Base-by-base conservation (phyloP, 106 monocot genomes). In the Phalaenopsis equestris region DNA sequence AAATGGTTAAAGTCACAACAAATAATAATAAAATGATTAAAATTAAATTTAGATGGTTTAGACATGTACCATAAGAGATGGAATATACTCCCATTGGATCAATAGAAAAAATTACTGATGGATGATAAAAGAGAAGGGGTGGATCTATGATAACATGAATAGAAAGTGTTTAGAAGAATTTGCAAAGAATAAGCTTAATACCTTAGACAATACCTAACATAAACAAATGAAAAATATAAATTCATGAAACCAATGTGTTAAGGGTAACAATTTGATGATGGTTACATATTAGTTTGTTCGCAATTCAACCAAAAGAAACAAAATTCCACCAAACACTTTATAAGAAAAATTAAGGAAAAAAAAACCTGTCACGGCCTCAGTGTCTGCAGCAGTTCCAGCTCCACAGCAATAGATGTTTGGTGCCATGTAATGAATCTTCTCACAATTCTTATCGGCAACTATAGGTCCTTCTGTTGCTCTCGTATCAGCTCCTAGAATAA, bases 351-450 rank as follows among this genome's bases (percentile, higher is more conserved):
- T 48, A 48, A 8, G 9, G 48, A n/a, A n/a, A 38, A 46, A 58
- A 79, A 24, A 42, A 91, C 95, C 99, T 67, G 95, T 99, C 52
- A 99, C 99, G 12, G 94, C 95, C 82, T 99, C 99, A 6, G 99
- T 99, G 73, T 99, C 99, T 43, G 99, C 99, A 86, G 99, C 93
- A 82, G 99, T 95, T 78, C 99, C 99, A 73, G 95, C 99, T 83
- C 99, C 99, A 85, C 99, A 99, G 42, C 95, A 99, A 74, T 95
- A 99, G 56, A 99, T 99, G 67, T 99, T 99, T 72, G 95, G 99
- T 55, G 99, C 93, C 95, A 99, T 99, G 81, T 87, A 99, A 73
- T 99, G 99, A 49, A 99, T 99, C 65, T 95, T 99, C 79, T 99
- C 99, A 81, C 99, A 99, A 77, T 99, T 95, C 83, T 99, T 99